phyloP scores from a whole-genome alignment of 805 yeast genomes.

The Starmerella potacharoeniae region DNA sequence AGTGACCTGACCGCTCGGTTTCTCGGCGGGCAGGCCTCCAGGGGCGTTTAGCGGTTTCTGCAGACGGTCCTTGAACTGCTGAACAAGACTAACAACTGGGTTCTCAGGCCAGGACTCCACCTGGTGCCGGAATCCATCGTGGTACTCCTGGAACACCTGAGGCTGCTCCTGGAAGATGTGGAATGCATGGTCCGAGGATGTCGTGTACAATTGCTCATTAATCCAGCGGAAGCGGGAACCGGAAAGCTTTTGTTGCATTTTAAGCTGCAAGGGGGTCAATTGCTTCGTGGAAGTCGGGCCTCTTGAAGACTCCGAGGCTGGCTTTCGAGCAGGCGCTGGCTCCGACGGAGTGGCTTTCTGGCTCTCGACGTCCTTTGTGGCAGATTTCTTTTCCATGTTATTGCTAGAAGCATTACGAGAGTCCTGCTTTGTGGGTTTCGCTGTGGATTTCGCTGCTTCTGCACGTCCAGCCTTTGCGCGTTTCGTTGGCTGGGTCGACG shows the following conservation, averaged over 20 bases:
- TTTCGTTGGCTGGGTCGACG: not conserved
- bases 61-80: conserved; percentile 43
- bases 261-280: conserved; percentile 79
- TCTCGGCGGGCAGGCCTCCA: conserved; percentile 70
- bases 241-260: conserved; percentile 87
- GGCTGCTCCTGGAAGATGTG: conserved; percentile 70
- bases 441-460: not conserved
- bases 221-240: conserved; percentile 98
- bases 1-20: conserved; percentile 46
- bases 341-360: not conserved
- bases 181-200: conserved; percentile 65
- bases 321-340: not conserved
- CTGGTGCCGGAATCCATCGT: conserved; percentile 88
- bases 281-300: conserved; percentile 25
- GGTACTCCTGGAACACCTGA: conserved; percentile 82
- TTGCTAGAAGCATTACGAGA: too few species aligned
- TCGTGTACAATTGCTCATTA: conserved; percentile 91
- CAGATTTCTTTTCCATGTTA: too few species aligned
- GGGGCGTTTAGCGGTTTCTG: conserved; percentile 77
- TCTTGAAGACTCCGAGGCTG: not conserved
- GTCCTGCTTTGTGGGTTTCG: too few species aligned
- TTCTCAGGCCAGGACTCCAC: conserved; percentile 98
- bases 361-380: not conserved
- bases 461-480: not conserved
- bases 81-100: conserved; percentile 85